Evolutionary conservation across 805 yeast species (phyloP).

Genomic region (Starmerella stellata): DNA sequence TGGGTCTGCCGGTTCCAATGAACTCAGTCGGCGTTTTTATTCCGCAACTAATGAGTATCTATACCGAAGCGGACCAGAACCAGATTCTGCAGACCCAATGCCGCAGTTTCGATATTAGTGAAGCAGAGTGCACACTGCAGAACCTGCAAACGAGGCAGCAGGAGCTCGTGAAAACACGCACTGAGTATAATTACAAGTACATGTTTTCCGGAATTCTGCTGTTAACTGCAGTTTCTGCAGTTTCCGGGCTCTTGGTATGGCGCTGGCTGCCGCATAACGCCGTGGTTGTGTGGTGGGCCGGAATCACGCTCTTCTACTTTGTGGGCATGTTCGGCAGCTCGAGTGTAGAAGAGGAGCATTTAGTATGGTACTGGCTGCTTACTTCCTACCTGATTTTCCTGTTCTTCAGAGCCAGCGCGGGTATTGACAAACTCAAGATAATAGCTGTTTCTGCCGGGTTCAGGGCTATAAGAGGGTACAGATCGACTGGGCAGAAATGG

Average conservation of each 20-base stretch:
- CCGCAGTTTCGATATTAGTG: conserved; percentile 6
- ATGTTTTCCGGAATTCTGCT: conserved; percentile 30
- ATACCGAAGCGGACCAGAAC: conserved; percentile 21
- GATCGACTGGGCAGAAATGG: conserved; percentile 75
- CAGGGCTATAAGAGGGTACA: conserved; percentile 64
- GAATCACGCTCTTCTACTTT: conserved; percentile 27
- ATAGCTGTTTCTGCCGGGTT: conserved; percentile 15
- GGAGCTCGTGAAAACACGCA: conserved; percentile 28
- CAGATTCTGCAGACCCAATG: conserved; percentile 18
- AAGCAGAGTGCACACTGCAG: conserved; percentile 4
- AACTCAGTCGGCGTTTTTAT: conserved; percentile 61
- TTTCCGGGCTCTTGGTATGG: background rate
- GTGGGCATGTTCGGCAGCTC: conserved; percentile 66
- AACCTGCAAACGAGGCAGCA: conserved; percentile 27
- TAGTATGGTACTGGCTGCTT: conserved; percentile 76
- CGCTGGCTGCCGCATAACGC: conserved; percentile 4
- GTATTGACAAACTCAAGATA: conserved; percentile 2
- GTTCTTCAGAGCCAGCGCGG: background rate
- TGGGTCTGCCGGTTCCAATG: conserved; percentile 50
- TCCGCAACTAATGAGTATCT: conserved; percentile 36
- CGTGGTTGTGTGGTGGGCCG: conserved; percentile 15
- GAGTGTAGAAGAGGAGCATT: conserved; percentile 88
- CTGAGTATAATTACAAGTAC: conserved; percentile 47
- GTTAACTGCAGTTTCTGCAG: conserved; percentile 14
- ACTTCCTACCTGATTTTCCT: conserved; percentile 22